These are phyloP conservation scores for Suhomyces choctaworum DNA, from an alignment of 1,139 yeast genomes.

Conservation along the genomic window DNA sequence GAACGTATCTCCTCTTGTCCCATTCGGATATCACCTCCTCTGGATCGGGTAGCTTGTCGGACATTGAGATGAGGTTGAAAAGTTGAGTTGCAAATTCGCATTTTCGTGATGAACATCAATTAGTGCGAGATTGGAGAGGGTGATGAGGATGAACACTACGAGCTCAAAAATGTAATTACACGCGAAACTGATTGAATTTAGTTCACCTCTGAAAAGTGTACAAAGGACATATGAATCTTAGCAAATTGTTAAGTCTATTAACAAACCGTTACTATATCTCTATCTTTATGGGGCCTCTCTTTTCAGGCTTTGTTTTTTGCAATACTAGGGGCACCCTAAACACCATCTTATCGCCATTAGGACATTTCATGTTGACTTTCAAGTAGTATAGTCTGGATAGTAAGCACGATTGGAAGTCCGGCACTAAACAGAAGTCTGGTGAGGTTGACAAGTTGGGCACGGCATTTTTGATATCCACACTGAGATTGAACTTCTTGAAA, in stretches of 20 bases:
- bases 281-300: conserved; percentile 1
- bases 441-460: conserved; percentile 10
- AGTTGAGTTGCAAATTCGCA: conserved; percentile 4
- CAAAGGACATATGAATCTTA: too few species aligned
- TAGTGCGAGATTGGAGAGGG: too few species aligned
- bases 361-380: conserved; percentile 31
- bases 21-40: conserved; percentile 41
- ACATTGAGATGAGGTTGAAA: conserved; percentile 5
- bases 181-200: too few species aligned
- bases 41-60: conserved; percentile 4
- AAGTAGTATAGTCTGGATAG: conserved; percentile 38
- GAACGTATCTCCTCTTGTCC: conserved; percentile 60
- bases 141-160: too few species aligned
- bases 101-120: too few species aligned
- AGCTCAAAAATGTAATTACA: too few species aligned
- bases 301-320: conserved; percentile 16
- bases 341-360: conserved; percentile 29
- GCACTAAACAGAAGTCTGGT: conserved; percentile 34
- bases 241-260: too few species aligned
- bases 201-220: too few species aligned
- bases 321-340: conserved; percentile 36
- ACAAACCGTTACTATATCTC: neutral
- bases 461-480: conserved; percentile 24
- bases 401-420: conserved; percentile 42
- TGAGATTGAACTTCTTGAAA: conserved; percentile 24